Conservation (phyloP, 345 rosid genomes). For the Eucalyptus coolabah region DNA sequence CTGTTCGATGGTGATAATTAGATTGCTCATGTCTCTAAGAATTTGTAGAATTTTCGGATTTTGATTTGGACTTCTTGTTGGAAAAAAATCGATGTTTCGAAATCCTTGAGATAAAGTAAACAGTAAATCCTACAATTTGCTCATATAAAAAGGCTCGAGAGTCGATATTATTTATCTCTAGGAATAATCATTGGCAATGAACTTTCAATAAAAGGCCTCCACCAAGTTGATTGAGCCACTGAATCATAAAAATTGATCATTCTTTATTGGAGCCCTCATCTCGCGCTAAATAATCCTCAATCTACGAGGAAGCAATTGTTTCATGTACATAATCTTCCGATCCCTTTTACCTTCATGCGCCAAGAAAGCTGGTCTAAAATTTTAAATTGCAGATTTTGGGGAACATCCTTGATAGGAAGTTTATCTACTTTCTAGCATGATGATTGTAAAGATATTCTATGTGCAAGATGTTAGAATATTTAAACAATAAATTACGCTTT, state of each 20-base stretch:
- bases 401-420: too few relatives aligned
- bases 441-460: too few relatives aligned
- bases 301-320: neutral
- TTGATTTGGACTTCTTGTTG: neutral
- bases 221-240: neutral
- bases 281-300: neutral
- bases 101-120: neutral
- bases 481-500: accelerated
- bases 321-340: neutral
- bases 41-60: neutral
- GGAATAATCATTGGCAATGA: neutral
- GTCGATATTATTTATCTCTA: neutral
- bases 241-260: neutral
- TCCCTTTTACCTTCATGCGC: too few relatives aligned
- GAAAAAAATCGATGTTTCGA: neutral
- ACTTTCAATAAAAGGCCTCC: neutral
- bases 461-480: accelerated
- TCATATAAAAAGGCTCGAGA: neutral
- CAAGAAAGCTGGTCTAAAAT: too few relatives aligned
- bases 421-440: too few relatives aligned
- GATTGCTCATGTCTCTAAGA: neutral
- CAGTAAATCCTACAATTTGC: neutral
- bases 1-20: neutral
- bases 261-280: neutral
- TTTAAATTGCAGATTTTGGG: too few relatives aligned